Evolutionary conservation across 1,284 basidiomycete genomes (phyloP), one percentile per base, ranked within the genome.

Genomic region (Coriolopsis trogii): DNA sequence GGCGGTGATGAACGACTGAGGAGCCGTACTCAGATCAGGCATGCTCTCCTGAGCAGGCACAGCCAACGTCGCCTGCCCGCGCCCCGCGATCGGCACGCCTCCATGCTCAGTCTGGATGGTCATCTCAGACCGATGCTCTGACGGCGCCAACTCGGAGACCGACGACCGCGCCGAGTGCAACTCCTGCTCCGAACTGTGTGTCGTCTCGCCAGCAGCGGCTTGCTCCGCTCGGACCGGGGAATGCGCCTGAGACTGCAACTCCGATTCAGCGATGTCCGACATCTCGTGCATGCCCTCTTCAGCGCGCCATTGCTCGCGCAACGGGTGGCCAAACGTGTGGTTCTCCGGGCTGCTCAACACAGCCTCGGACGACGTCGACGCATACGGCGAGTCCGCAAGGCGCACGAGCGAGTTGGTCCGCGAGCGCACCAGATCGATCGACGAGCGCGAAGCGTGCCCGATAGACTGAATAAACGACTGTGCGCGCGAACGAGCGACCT

Each of bases 271-370:
- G 13, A 60, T 57, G 49, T 62, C 61, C 13, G 56, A 55, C 31
- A 62, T 57, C 9, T 61, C 60, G 26, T 62, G 56, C 30, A 42
- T 40, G 6, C 53, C 58, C 34, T 65, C 61, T 29, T 62, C 60
- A 12, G 53, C 58, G 23, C 61, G 23, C 62, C 59, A 60, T 60
- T 63, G 52, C 58, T 60, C 64, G 53, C 57, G 57, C 59, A 70
- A 64, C 13, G 80, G 85, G 45, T 80, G 76, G 7, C 86, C 87
- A 65, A 89, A 89, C 6, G 87, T 89, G 63, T 88, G 76, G 64
- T 87, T 87, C 62, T 87, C 85, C 0, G 73, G 74, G 43, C 75
- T 78, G 59, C 81, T 82, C 38, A 68, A 67, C 21, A 72, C 41
- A 3, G 72, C 76, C 55, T 78, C 75, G 30, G 80, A 81, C 52